phyloP scores from a whole-genome alignment of 768 basidiomycete genomes.

The Tulasnella sp. region DNA sequence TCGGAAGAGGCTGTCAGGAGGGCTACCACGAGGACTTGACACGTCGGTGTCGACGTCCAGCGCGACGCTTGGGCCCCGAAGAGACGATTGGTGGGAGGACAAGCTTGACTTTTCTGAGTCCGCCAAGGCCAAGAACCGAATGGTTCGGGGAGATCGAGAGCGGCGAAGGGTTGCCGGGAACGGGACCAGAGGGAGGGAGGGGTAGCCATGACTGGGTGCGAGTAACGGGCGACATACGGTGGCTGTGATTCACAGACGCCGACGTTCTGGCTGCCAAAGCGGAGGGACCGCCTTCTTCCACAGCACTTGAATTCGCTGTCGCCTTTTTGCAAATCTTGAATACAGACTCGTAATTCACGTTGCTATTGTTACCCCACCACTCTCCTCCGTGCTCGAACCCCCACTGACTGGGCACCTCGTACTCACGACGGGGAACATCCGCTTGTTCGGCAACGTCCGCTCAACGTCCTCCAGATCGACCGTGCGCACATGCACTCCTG shows the following conservation, averaged over 20 bases:
- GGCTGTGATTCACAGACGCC: neutral
- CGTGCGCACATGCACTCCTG: conserved; percentile 31
- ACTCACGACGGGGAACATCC: conserved; percentile 74
- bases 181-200: conserved; percentile 17
- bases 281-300: conserved; percentile 1
- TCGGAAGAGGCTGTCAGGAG: conserved; percentile 14
- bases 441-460: conserved; percentile 68
- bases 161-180: neutral
- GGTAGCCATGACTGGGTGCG: neutral
- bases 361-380: conserved; percentile 88
- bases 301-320: neutral
- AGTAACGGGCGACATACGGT: neutral
- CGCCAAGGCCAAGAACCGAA: neutral
- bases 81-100: neutral
- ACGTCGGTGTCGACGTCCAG: conserved; percentile 2
- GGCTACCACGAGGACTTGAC: neutral
- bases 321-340: conserved; percentile 44
- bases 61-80: conserved; percentile 9
- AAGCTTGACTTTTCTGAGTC: neutral
- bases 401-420: conserved; percentile 39
- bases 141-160: neutral
- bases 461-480: conserved; percentile 69
- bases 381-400: conserved; percentile 58
- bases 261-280: conserved; percentile 1
- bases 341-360: conserved; percentile 70